These are phyloP conservation scores for Backusella morwellensis DNA, from an alignment of 192 early-diverging fungal species.

Conservation along the genomic window DNA sequence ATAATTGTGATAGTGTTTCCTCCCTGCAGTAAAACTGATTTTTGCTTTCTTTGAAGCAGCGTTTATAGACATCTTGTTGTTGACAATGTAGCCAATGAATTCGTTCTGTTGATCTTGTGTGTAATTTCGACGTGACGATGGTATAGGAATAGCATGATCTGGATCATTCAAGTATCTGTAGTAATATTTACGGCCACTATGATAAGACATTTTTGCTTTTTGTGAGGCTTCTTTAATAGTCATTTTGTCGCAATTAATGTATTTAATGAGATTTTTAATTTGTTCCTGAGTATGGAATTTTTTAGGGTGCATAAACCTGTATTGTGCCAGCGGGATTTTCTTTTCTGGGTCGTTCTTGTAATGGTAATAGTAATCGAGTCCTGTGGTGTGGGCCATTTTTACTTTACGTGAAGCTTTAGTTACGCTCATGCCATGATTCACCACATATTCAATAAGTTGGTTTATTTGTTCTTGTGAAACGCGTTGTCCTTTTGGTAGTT, in stretches of 20 bases:
- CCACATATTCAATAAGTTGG: too few relatives aligned
- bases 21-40: too few relatives aligned
- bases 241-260: background rate
- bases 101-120: too few relatives aligned
- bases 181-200: too few relatives aligned
- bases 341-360: background rate
- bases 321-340: background rate
- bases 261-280: background rate
- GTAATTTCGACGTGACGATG: fast-evolving
- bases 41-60: background rate
- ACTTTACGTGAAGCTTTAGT: too few relatives aligned
- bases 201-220: background rate
- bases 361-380: too few relatives aligned
- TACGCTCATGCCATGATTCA: too few relatives aligned
- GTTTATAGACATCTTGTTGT: background rate
- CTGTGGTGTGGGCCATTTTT: too few relatives aligned
- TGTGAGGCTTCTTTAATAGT: background rate
- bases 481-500: fast-evolving
- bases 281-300: background rate
- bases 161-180: too few relatives aligned
- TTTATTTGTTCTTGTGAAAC: too few relatives aligned
- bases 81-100: background rate
- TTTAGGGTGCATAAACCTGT: fast-evolving
- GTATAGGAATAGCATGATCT: too few relatives aligned
- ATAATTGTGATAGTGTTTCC: too few relatives aligned